These are phyloP conservation scores for Tardiomyces blankii DNA, from an alignment of 1,139 yeast species.

Conservation along the genomic window DNA sequence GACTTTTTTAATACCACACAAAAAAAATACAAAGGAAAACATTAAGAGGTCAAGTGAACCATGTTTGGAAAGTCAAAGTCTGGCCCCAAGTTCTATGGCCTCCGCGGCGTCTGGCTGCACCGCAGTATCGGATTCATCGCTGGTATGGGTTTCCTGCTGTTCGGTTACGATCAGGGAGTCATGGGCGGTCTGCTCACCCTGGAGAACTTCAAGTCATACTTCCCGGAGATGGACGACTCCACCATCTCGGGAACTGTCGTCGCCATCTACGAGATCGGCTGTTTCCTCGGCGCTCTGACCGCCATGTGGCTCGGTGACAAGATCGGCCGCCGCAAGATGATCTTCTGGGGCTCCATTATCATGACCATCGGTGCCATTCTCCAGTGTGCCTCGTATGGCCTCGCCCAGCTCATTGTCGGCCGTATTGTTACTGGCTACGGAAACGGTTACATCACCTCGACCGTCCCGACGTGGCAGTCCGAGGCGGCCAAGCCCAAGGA, in stretches of 20 bases:
- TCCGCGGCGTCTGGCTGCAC: neutral
- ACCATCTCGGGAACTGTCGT: conserved; percentile 50
- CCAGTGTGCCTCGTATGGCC: conserved; percentile 46
- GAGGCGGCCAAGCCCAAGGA: conserved; percentile 63
- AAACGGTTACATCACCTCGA: conserved; percentile 67
- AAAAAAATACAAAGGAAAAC: too few relatives aligned
- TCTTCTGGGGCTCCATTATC: conserved; percentile 46
- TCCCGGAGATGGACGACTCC: conserved; percentile 31
- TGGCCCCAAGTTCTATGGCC: neutral
- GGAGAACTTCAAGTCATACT: conserved; percentile 42
- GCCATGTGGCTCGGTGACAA: conserved; percentile 54
- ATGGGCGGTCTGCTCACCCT: conserved; percentile 50
- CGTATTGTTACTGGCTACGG: conserved; percentile 73
- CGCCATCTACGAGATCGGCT: conserved; percentile 65
- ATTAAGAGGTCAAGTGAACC: too few relatives aligned
- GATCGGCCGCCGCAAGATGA: conserved; percentile 55
- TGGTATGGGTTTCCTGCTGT: conserved; percentile 46
- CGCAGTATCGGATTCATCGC: conserved; percentile 28
- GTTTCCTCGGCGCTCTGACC: conserved; percentile 57
- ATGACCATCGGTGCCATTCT: conserved; percentile 55
- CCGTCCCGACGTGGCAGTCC: conserved; percentile 75
- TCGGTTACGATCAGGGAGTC: conserved; percentile 18
- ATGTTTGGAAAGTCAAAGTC: neutral
- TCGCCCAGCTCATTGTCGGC: conserved; percentile 64
- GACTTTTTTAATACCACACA: too few relatives aligned